Base-by-base conservation (phyloP, 306 rosid species). In the Prinsepia uniflora region DNA sequence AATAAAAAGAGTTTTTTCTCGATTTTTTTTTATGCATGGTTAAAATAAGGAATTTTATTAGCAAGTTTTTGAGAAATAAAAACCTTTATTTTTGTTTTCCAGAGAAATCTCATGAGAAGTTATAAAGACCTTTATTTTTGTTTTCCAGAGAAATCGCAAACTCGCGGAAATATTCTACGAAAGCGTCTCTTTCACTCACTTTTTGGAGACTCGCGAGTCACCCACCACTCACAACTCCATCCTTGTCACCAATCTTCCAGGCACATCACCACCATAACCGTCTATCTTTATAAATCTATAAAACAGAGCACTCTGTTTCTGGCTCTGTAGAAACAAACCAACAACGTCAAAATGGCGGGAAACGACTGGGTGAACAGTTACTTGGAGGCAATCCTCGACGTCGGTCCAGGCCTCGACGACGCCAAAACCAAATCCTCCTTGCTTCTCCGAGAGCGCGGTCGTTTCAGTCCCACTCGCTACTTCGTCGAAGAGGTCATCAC, bases 401-500 rank as follows among this genome's bases (percentile, higher is more conserved):
- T 83, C 2, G 84, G 90, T 8, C 86, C 90, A 2, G 82, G 82
- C 9, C 80, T 83, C 36, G 87, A 67, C 53, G 86, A 81, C 70
- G 86, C 86, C 20, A 86, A 83, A 42, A 84, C 86, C 20, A 86
- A 83, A 34, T 66, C 86, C 1, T 86, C 87, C 10, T 71, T 86
- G 43, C 72, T 86, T 15, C 86, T 86, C 53, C 75, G 90, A 18
- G 87, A 86, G 67, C 70, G 87, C 72, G 90, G 87, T 14, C 81
- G 66, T 40, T 83, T 86, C 81, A 86, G 86, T 60, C 90, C 86
- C 62, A 86, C 87, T 10, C 83, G 90, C 12, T 85, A 85, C 81
- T 85, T 86, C 80, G 90, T 86, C 42, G 87, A 83, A 77, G 87
- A 86, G 79, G 90, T 83, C 79, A 81, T 86, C 75, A 81, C 87